Percentiles rank a stretch among this genome's conserved stretches.
Evolutionary conservation across 2,329 filamentous ascomycete species (phyloP).

Genomic region (Piedraia hortae): DNA sequence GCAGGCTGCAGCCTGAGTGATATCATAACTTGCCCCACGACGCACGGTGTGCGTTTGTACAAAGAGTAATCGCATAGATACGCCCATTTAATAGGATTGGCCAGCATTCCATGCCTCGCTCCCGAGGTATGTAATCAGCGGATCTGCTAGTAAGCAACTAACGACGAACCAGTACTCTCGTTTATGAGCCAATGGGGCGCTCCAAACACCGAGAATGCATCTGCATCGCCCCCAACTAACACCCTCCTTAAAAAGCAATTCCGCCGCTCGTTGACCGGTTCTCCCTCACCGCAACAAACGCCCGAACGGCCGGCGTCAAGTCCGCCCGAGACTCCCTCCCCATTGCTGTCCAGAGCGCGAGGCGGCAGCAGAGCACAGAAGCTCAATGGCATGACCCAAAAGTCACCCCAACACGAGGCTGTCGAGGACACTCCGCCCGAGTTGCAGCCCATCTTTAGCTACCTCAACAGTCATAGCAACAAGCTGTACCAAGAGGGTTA

Average conservation of each 20-base stretch:
- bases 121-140: conserved; percentile 11
- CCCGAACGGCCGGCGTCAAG: conserved; percentile 11
- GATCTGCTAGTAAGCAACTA: too few species aligned
- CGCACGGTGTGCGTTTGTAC: too few species aligned
- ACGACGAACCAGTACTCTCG: conserved; percentile 41
- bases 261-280: not conserved
- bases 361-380: conserved; percentile 29
- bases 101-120: conserved; percentile 12
- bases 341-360: conserved; percentile 16
- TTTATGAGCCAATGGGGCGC: conserved; percentile 61
- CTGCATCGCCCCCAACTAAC: conserved; percentile 1
- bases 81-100: too few species aligned
- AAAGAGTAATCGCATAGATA: too few species aligned
- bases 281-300: conserved; percentile 3
- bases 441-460: conserved; percentile 77
- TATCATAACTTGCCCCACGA: too few species aligned
- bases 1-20: too few species aligned
- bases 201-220: conserved; percentile 4
- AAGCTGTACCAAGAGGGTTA: conserved; percentile 97
- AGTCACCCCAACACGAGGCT: conserved; percentile 65
- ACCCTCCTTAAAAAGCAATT: conserved; percentile 1
- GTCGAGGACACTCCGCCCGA: conserved; percentile 69
- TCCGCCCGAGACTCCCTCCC: conserved; percentile 12
- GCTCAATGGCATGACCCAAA: conserved; percentile 63
- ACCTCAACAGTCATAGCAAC: conserved; percentile 81